These are phyloP conservation scores for Lentinus tigrinus DNA, from an alignment of 768 basidiomycete genomes.

Conservation along the genomic window DNA sequence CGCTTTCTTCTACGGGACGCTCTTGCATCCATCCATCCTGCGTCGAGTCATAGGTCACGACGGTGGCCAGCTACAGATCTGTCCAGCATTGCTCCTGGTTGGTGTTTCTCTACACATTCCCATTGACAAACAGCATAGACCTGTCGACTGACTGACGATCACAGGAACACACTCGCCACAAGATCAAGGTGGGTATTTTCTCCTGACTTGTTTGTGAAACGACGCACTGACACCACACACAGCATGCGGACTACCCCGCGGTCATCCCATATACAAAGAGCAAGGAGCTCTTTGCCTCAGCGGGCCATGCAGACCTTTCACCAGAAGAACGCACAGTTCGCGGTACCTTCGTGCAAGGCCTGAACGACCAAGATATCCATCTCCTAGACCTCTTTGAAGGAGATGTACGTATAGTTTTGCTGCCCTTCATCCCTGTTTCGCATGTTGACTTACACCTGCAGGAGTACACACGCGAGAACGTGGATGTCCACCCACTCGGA, in stretches of 20 bases:
- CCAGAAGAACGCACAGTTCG: slow-evolving; percentile 68
- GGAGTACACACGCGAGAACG: slow-evolving; percentile 68
- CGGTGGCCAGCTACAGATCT: slow-evolving; percentile 60
- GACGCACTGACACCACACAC: neutral
- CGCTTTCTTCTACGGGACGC: slow-evolving; percentile 88
- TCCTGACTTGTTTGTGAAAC: neutral
- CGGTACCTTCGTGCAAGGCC: slow-evolving; percentile 76
- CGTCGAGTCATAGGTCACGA: slow-evolving; percentile 71
- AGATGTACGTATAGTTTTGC: slow-evolving; percentile 44
- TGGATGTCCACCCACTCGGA: slow-evolving; percentile 57
- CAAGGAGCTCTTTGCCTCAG: slow-evolving; percentile 39
- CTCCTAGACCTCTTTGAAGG: slow-evolving; percentile 84
- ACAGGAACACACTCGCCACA: slow-evolving; percentile 80
- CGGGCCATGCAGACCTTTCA: slow-evolving; percentile 40
- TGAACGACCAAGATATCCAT: slow-evolving; percentile 62
- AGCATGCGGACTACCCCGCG: slow-evolving; percentile 82
- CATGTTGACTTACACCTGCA: slow-evolving; percentile 27
- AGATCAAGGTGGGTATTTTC: slow-evolving; percentile 53
- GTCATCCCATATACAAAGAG: slow-evolving; percentile 62
- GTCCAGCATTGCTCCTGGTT: slow-evolving; percentile 75
- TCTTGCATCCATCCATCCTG: slow-evolving; percentile 86
- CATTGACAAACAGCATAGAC: neutral
- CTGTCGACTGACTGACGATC: neutral
- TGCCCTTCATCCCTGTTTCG: neutral
- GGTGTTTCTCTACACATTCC: slow-evolving; percentile 21